A percentile compares a stretch with the other conserved stretches of the same genome.
Evolutionary conservation across 108 stramenopile genomes (phyloP).

Genomic region (Pinguiococcus pyrenoidosus): DNA sequence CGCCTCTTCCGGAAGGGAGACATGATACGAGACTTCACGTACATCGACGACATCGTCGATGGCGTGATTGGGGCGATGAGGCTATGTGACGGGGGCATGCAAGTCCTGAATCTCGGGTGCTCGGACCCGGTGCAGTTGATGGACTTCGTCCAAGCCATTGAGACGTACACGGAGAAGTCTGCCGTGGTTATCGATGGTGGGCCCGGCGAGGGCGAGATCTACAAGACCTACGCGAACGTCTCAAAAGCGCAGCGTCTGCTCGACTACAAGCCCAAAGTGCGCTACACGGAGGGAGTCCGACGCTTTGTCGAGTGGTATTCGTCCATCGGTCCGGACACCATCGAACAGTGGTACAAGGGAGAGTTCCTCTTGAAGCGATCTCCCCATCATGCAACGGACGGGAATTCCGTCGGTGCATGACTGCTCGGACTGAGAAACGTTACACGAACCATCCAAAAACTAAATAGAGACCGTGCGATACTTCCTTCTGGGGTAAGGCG

Average conservation of each 20-base stretch:
- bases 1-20: slow-evolving; percentile 88
- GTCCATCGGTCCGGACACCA: no score
- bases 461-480: no score
- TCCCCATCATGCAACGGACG: no score
- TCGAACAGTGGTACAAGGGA: no score
- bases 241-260: slow-evolving; percentile 66
- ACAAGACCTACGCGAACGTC: slow-evolving; percentile 89
- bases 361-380: no score
- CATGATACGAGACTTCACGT: slow-evolving; percentile 73
- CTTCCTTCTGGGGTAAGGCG: no score
- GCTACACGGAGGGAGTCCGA: slow-evolving; percentile 87
- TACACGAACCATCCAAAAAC: no score
- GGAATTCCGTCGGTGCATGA: no score
- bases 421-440: no score
- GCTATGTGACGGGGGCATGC: slow-evolving; percentile 69
- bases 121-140: slow-evolving; percentile 68
- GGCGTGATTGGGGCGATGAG: slow-evolving; percentile 82
- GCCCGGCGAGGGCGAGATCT: slow-evolving; percentile 95
- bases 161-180: slow-evolving; percentile 65
- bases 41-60: slow-evolving; percentile 78
- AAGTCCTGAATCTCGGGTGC: slow-evolving; percentile 92
- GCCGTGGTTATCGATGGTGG: slow-evolving; percentile 72
- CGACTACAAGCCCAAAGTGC: slow-evolving; percentile 71
- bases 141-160: slow-evolving; percentile 80
- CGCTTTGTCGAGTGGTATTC: slow-evolving; percentile 85